Percentiles rank a stretch among this genome's conserved stretches.
phyloP scores from a whole-genome alignment of 2,329 filamentous ascomycete species.

The Colletotrichum kahawae region DNA sequence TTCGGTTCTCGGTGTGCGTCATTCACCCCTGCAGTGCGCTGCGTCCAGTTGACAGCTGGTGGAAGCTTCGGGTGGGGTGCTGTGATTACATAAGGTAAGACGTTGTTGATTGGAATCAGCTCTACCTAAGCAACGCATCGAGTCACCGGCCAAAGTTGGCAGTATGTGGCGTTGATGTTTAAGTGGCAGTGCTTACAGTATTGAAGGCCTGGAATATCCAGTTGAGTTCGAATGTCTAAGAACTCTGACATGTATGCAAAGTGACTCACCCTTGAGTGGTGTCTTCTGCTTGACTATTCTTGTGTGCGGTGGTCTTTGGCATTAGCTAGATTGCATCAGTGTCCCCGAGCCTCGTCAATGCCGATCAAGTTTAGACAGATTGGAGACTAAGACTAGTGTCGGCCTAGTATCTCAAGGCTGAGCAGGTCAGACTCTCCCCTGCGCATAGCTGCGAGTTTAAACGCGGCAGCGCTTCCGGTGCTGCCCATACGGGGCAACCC shows the following conservation, averaged over 20 bases:
- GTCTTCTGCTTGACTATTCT: not conserved
- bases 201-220: not conserved
- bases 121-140: not conserved
- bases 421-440: not conserved
- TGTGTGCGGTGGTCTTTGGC: not conserved
- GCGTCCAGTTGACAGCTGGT: not conserved
- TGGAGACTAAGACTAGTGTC: slow-evolving; percentile 3
- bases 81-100: not conserved
- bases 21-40: not conserved
- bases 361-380: not conserved
- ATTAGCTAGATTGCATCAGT: not conserved
- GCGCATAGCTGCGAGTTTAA: not conserved
- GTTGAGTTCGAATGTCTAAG: not conserved
- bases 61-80: not conserved
- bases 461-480: not conserved
- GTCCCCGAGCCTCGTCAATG: not conserved
- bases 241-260: not conserved
- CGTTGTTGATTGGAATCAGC: not conserved
- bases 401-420: not conserved
- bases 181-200: not conserved
- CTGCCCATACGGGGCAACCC: not conserved
- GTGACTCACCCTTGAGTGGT: not conserved
- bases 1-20: slow-evolving; percentile 14
- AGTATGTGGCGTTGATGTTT: not conserved
- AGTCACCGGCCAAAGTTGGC: not conserved